Evolutionary conservation across 805 yeast genomes (phyloP).

Genomic region (Monosporozyma yasuniensis): DNA sequence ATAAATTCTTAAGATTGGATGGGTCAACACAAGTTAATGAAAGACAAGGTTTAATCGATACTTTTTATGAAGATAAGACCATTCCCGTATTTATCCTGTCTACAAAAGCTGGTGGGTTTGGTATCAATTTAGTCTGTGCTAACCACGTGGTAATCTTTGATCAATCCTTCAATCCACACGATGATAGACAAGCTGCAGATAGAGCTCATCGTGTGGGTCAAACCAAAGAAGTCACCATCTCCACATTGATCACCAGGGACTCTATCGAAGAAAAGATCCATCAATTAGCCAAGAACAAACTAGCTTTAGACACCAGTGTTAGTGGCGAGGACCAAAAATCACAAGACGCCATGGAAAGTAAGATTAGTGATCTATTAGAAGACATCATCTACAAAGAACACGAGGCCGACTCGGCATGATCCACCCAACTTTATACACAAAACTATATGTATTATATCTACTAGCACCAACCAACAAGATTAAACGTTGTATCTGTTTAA

Average conservation of each 20-base stretch:
- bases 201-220: conserved; percentile 98
- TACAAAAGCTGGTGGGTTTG: conserved; percentile 98
- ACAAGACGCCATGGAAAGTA: conserved; percentile 38
- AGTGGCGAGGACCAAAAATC: conserved; percentile 38
- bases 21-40: conserved; percentile 92
- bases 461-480: background rate
- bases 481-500: too few relatives aligned
- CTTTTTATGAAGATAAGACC: conserved; percentile 68
- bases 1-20: conserved; percentile 76
- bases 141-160: conserved; percentile 86
- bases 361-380: conserved; percentile 41
- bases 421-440: too few relatives aligned
- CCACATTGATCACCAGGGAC: conserved; percentile 58
- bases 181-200: conserved; percentile 97
- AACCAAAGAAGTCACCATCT: conserved; percentile 70
- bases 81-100: conserved; percentile 84
- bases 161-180: conserved; percentile 95
- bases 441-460: background rate
- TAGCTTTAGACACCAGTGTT: conserved; percentile 61
- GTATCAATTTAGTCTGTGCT: conserved; percentile 93
- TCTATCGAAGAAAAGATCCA: conserved; percentile 87
- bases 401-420: background rate
- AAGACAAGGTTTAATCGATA: conserved; percentile 85
- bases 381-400: conserved; percentile 19
- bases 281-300: conserved; percentile 78